Percentiles rank a stretch among this genome's conserved stretches.
Evolutionary conservation across 805 yeast species (phyloP).

Genomic region (Wickerhamomyces queroliae): DNA sequence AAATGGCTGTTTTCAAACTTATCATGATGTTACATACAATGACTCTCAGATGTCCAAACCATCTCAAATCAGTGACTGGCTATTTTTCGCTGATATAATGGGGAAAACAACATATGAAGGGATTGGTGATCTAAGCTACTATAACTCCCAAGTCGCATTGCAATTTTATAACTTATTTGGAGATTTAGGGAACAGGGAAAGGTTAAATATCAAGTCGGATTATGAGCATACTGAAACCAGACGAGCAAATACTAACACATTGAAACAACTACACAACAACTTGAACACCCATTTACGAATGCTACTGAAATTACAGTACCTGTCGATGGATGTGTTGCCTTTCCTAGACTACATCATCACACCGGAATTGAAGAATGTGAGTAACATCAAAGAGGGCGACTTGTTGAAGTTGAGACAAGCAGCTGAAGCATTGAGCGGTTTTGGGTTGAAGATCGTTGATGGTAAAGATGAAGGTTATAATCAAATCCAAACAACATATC

Average conservation of each 20-base stretch:
- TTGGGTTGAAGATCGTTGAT: conserved; percentile 34
- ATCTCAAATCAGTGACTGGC: conserved; percentile 65
- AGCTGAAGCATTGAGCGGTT: conserved; percentile 30
- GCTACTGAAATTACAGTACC: conserved; percentile 6
- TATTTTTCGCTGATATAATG: conserved; percentile 62
- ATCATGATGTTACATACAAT: conserved; percentile 53
- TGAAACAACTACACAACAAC: conserved; percentile 7
- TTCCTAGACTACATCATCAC: conserved; percentile 24
- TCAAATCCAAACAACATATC: conserved; percentile 19
- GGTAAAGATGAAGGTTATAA: conserved; percentile 24
- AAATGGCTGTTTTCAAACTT: conserved; percentile 65
- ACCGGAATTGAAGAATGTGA: conserved; percentile 22
- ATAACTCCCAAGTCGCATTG: conserved; percentile 50
- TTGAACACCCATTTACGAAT: conserved; percentile 10
- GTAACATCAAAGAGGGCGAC: conserved; percentile 17
- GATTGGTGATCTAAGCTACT: conserved; percentile 43
- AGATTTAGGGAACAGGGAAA: conserved; percentile 42
- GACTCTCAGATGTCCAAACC: conserved; percentile 63
- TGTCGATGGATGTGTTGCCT: conserved; percentile 29
- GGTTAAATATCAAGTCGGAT: conserved; percentile 23
- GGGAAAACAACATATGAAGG: conserved; percentile 34
- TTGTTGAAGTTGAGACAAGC: conserved; percentile 27
- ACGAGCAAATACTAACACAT: conserved; percentile 10
- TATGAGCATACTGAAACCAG: conserved; percentile 21
- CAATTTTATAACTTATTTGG: conserved; percentile 62